phyloP scores from a whole-genome alignment of 2,329 filamentous ascomycete species.

The Fusarium hostae region DNA sequence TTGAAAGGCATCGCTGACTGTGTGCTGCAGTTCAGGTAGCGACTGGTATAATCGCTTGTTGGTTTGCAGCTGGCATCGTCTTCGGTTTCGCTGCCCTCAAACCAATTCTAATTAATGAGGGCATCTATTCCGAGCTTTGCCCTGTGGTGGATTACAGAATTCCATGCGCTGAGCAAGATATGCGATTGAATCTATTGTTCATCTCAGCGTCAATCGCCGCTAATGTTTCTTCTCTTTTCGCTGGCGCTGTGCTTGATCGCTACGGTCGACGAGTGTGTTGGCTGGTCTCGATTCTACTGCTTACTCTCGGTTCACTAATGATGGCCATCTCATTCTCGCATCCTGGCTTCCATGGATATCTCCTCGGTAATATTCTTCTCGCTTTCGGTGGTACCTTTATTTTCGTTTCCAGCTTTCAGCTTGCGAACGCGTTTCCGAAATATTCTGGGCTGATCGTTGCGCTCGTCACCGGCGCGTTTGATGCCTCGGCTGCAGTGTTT shows the following conservation, averaged over 20 bases:
- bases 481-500: constrained; percentile 82
- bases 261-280: constrained; percentile 82
- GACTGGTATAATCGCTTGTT: constrained; percentile 75
- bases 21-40: constrained; percentile 70
- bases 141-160: constrained; percentile 46
- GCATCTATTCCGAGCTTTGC: constrained; percentile 75
- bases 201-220: constrained; percentile 87
- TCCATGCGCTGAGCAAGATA: constrained; percentile 60
- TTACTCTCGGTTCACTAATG: constrained; percentile 74
- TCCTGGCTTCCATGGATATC: constrained; percentile 75
- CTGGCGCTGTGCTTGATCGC: constrained; percentile 84
- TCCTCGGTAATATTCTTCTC: constrained; percentile 77
- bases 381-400: constrained; percentile 82
- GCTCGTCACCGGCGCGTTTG: constrained; percentile 81
- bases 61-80: constrained; percentile 80
- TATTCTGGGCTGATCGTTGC: constrained; percentile 80
- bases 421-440: constrained; percentile 82
- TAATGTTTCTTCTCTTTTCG: constrained; percentile 84
- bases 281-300: constrained; percentile 74
- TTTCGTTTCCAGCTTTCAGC: constrained; percentile 83
- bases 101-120: constrained; percentile 78
- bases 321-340: constrained; percentile 75
- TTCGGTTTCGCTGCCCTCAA: constrained; percentile 89
- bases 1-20: not conserved
- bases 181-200: constrained; percentile 86